Percentiles rank a stretch among this genome's conserved stretches.
Evolutionary conservation across 2,329 filamentous ascomycete species (phyloP).

Genomic region (Dactylellina sp.): DNA sequence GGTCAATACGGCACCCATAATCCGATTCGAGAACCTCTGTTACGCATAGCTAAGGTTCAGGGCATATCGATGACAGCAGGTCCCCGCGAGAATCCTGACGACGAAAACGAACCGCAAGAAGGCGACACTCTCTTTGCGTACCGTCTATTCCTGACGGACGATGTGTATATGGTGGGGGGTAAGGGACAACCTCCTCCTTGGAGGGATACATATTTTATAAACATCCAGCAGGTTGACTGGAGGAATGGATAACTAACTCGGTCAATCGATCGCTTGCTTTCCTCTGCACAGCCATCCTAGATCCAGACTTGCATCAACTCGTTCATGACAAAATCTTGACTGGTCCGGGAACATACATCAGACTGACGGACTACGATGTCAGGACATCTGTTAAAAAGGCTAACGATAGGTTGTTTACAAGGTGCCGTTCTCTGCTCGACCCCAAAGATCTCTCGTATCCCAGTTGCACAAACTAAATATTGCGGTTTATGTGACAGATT

Average conservation of each 20-base stretch:
- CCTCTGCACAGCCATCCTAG: slow-evolving; percentile 48
- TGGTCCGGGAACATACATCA: slow-evolving; percentile 34
- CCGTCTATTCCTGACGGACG: slow-evolving; percentile 44
- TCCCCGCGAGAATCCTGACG: slow-evolving; percentile 34
- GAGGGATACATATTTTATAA: too few species aligned
- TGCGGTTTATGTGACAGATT: slow-evolving; percentile 23
- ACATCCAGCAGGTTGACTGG: too few species aligned
- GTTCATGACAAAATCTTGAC: slow-evolving; percentile 43
- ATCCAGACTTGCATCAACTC: slow-evolving; percentile 38
- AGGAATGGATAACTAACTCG: too few species aligned
- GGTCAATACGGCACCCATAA: slow-evolving; percentile 37
- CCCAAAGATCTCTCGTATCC: neutral
- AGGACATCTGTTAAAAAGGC: slow-evolving; percentile 38
- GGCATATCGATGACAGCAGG: slow-evolving; percentile 55
- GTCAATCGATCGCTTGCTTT: too few species aligned
- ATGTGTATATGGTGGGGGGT: slow-evolving; percentile 45
- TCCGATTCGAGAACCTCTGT: slow-evolving; percentile 31
- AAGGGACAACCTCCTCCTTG: neutral
- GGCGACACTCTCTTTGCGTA: slow-evolving; percentile 43
- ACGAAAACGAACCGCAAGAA: slow-evolving; percentile 38
- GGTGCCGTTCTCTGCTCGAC: slow-evolving; percentile 11
- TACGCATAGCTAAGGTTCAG: slow-evolving; percentile 50
- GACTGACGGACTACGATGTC: slow-evolving; percentile 50
- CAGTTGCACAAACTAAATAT: neutral
- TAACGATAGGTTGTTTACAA: slow-evolving; percentile 34